These are phyloP conservation scores for Vaccinium corymbosum DNA, from an alignment of 148 eudicot genomes.

Conservation along the genomic window DNA sequence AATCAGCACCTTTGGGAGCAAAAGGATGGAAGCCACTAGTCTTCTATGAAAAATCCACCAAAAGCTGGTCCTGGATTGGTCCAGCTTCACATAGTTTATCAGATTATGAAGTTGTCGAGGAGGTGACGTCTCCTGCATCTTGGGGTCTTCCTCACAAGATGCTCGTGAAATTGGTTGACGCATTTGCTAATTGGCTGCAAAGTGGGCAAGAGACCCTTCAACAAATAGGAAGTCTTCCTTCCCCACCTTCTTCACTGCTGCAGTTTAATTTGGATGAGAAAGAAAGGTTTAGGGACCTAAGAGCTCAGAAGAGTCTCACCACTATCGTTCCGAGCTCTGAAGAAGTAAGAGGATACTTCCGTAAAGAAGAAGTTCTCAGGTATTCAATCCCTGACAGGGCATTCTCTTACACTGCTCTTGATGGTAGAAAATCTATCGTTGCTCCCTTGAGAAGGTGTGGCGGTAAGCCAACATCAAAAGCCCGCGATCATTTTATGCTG, in stretches of 20 bases:
- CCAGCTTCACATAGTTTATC: conserved; percentile 46
- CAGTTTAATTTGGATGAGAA: conserved; percentile 76
- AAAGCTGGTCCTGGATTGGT: conserved; percentile 85
- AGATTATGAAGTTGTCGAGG: conserved; percentile 51
- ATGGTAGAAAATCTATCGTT: conserved; percentile 90
- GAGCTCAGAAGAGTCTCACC: conserved; percentile 91
- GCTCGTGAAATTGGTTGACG: conserved; percentile 86
- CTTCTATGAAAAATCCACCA: conserved; percentile 58
- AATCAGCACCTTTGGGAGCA: conserved; percentile 86
- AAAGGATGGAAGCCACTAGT: conserved; percentile 94
- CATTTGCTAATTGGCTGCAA: conserved; percentile 95
- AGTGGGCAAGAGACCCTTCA: conserved; percentile 86
- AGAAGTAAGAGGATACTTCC: conserved; percentile 77
- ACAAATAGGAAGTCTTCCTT: conserved; percentile 87
- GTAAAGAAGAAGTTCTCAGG: conserved; percentile 76
- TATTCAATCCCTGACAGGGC: conserved; percentile 91
- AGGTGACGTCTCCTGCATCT: conserved; percentile 74
- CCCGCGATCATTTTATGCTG: conserved; percentile 89
- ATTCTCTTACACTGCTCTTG: conserved; percentile 87
- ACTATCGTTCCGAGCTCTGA: conserved; percentile 80
- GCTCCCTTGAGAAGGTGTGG: conserved; percentile 95
- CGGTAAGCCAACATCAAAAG: conserved; percentile 96
- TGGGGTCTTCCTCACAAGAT: conserved; percentile 86
- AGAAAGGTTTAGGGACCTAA: conserved; percentile 81
- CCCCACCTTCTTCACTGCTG: conserved; percentile 69